Percentiles rank a stretch among this genome's conserved stretches.
phyloP scores from a whole-genome alignment of 1,284 basidiomycete genomes.

The Coniophora puteana region DNA sequence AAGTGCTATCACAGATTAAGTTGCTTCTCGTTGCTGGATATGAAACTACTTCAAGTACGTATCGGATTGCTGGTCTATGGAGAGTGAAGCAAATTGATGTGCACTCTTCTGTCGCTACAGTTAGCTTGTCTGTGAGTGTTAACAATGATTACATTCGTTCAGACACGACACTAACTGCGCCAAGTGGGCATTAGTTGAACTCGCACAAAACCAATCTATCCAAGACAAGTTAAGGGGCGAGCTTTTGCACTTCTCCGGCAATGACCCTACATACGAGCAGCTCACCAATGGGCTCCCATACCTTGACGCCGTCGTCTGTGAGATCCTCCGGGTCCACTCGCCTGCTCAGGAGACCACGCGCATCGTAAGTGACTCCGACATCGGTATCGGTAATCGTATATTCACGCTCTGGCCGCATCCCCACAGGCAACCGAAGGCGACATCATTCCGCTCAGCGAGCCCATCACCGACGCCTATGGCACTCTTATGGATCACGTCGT shows the following conservation, averaged over 20 bases:
- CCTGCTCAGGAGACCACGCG: not conserved
- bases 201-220: conserved; percentile 3
- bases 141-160: conserved; percentile 7
- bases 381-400: not conserved
- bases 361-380: conserved; percentile 14
- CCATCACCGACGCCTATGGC: conserved; percentile 28
- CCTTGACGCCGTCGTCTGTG: not conserved
- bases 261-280: conserved; percentile 3
- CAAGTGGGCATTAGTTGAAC: not conserved
- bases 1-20: conserved; percentile 56
- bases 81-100: not conserved
- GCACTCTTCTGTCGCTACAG: conserved; percentile 1
- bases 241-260: conserved; percentile 1
- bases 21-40: conserved; percentile 34
- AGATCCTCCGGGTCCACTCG: not conserved
- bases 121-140: not conserved
- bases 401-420: conserved; percentile 12
- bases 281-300: not conserved
- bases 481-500: conserved; percentile 31
- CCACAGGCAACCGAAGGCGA: conserved; percentile 43
- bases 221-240: conserved; percentile 17
- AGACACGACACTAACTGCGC: not conserved
- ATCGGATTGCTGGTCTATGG: not conserved
- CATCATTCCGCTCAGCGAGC: conserved; percentile 42
- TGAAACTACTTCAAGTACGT: conserved; percentile 35